Evolutionary conservation across 2,329 filamentous ascomycete genomes (phyloP).

Genomic region (Scedosporium aurantiacum): DNA sequence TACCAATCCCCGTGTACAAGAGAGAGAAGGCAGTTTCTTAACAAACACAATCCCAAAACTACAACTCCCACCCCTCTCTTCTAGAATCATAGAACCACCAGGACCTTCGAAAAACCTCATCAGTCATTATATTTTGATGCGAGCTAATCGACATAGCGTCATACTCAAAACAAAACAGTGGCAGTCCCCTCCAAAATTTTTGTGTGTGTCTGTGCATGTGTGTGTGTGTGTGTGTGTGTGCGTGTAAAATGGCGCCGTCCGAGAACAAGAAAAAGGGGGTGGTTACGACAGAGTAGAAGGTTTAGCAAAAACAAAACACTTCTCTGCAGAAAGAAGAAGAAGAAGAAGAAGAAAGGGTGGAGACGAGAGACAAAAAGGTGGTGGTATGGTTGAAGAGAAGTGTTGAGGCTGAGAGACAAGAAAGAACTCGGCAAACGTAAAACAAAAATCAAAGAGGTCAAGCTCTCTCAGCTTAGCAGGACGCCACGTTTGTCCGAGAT

Average conservation of each 20-base stretch:
- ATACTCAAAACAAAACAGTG: slow-evolving; percentile 13
- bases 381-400: background rate
- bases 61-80: background rate
- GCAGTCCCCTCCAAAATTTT: slow-evolving; percentile 5
- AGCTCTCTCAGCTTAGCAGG: slow-evolving; percentile 11
- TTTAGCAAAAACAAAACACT: background rate
- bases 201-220: too few relatives aligned
- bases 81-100: slow-evolving; percentile 9
- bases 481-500: slow-evolving; percentile 5
- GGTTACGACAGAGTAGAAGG: too few relatives aligned
- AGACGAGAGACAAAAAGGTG: slow-evolving; percentile 7
- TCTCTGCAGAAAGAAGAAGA: background rate
- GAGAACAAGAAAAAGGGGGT: background rate
- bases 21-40: too few relatives aligned
- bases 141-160: slow-evolving; percentile 4
- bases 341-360: slow-evolving; percentile 10
- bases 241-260: too few relatives aligned
- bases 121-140: background rate
- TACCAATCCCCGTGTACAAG: too few relatives aligned
- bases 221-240: too few relatives aligned
- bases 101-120: slow-evolving; percentile 12
- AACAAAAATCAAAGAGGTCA: slow-evolving; percentile 11
- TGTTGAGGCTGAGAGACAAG: background rate
- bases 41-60: too few relatives aligned
- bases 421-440: slow-evolving; percentile 13